Evolutionary conservation across 192 early-diverging fungal genomes (phyloP).

Genomic region (Umbelopsis sp.): DNA sequence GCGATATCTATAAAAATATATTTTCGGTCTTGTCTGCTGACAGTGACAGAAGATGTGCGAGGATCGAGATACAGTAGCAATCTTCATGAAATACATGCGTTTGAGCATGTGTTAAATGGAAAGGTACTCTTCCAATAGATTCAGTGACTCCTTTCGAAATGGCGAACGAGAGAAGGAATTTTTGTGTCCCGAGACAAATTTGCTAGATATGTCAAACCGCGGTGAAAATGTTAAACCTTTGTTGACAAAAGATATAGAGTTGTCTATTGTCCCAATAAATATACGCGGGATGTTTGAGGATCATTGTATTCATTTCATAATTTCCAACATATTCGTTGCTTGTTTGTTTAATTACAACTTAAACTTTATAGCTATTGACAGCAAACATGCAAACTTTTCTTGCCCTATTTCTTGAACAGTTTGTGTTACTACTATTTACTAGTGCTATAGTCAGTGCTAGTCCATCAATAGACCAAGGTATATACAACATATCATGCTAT

Average conservation of each 20-base stretch:
- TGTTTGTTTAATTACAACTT: slow-evolving; percentile 12
- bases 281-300: slow-evolving; percentile 16
- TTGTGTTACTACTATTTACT: background rate
- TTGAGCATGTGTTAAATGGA: no score
- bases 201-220: background rate
- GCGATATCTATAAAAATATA: no score
- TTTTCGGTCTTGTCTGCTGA: no score
- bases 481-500: background rate
- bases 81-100: no score
- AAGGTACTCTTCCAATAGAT: no score
- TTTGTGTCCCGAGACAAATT: background rate
- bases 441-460: background rate
- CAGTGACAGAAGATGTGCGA: no score
- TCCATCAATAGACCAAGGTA: background rate
- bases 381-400: background rate
- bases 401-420: background rate
- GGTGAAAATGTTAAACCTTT: background rate
- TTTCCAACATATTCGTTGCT: background rate
- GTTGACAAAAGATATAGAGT: background rate
- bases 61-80: no score
- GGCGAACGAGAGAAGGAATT: background rate
- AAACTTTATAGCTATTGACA: background rate
- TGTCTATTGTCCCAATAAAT: background rate
- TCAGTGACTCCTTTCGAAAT: no score
- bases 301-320: background rate